phyloP scores from a whole-genome alignment of 495 filamentous ascomycete species.

The Aspergillus conjunctus region DNA sequence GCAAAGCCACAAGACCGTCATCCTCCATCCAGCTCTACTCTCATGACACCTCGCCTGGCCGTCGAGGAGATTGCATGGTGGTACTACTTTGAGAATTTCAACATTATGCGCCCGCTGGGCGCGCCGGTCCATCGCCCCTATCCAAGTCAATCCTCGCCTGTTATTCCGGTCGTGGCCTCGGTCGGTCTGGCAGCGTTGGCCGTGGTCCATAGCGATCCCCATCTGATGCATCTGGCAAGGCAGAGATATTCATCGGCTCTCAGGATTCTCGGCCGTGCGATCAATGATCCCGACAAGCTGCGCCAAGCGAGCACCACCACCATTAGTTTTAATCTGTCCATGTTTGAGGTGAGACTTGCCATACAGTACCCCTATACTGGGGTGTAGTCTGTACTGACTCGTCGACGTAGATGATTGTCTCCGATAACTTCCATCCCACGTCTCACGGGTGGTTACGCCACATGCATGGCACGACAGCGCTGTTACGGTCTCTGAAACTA shows the following conservation, averaged over 20 bases:
- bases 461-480: neutral
- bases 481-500: neutral
- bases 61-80: slow-evolving; percentile 8
- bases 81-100: slow-evolving; percentile 8
- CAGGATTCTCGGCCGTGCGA: neutral
- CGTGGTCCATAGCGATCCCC: neutral
- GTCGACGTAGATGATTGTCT: slow-evolving; percentile 5
- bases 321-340: slow-evolving; percentile 9
- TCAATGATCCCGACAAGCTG: neutral
- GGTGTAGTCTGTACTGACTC: neutral
- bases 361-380: neutral
- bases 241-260: neutral
- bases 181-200: slow-evolving; percentile 7
- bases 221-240: slow-evolving; percentile 5
- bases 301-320: neutral
- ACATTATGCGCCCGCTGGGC: neutral
- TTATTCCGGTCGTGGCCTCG: neutral
- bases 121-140: neutral
- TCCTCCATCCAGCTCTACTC: neutral
- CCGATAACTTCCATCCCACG: neutral
- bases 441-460: slow-evolving; percentile 4
- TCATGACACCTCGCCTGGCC: neutral
- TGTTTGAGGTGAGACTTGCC: slow-evolving; percentile 7
- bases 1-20: neutral
- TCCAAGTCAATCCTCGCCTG: neutral